Evolutionary conservation across 208 protist genomes (phyloP).

Genomic region (Spongospora subterranea): DNA sequence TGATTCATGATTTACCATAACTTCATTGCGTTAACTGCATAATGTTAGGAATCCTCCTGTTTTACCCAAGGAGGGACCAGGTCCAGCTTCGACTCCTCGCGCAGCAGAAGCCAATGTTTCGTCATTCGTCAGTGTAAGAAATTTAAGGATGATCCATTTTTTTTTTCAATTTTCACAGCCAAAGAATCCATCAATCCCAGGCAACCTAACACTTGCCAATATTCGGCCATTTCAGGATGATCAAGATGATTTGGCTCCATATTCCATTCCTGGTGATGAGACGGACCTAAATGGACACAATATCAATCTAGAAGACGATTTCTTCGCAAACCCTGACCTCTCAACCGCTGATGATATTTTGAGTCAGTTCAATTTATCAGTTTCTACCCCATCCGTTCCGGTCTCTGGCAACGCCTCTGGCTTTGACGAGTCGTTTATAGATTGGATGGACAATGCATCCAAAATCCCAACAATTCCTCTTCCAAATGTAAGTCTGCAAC

Average conservation of each 20-base stretch:
- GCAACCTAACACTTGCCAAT: neutral
- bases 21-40: neutral
- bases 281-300: too few species aligned
- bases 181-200: neutral
- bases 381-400: too few species aligned
- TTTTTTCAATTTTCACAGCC: neutral
- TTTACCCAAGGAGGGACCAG: neutral
- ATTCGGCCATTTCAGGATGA: neutral
- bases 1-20: neutral
- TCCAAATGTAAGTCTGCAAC: neutral
- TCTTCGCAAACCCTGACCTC: neutral
- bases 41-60: neutral
- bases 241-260: neutral
- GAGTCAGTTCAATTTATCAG: neutral
- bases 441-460: neutral
- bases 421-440: neutral
- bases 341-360: neutral
- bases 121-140: neutral
- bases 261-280: neutral
- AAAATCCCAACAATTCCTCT: neutral
- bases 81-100: neutral
- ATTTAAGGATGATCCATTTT: neutral
- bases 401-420: neutral
- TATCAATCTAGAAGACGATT: neutral
- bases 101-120: neutral